Percentiles rank a stretch among this genome's conserved stretches.
phyloP scores from a whole-genome alignment of 2,329 filamentous ascomycete genomes.

The Aspergillus cejpii region DNA sequence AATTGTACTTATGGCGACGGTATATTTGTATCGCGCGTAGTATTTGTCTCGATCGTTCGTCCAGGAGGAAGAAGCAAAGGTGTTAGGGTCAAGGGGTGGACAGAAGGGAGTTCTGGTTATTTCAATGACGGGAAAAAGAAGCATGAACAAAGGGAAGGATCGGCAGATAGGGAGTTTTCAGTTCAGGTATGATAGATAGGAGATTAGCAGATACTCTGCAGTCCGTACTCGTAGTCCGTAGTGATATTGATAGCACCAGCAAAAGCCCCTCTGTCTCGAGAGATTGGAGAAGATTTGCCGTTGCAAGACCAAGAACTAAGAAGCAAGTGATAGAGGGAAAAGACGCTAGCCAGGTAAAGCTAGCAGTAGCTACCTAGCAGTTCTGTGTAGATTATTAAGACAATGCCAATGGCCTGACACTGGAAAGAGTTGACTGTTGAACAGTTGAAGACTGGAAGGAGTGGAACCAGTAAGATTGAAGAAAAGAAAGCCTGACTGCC shows the following conservation, averaged over 20 bases:
- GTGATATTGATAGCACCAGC: slow-evolving; percentile 14
- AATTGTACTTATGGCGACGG: slow-evolving; percentile 4
- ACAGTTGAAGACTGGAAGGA: not conserved
- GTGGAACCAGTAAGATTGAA: slow-evolving; percentile 6
- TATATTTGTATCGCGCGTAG: not conserved
- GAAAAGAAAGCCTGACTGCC: slow-evolving; percentile 5
- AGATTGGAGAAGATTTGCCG: slow-evolving; percentile 18
- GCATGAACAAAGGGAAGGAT: slow-evolving; percentile 11
- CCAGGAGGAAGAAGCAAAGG: not conserved
- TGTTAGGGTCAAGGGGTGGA: not conserved
- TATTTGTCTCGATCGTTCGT: not conserved
- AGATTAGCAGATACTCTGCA: too few species aligned
- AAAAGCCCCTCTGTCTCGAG: slow-evolving; percentile 15
- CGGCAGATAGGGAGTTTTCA: slow-evolving; percentile 5
- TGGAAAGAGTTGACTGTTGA: slow-evolving; percentile 8
- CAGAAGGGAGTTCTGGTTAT: not conserved
- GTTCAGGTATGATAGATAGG: slow-evolving; percentile 8
- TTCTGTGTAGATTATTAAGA: too few species aligned
- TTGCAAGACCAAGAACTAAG: slow-evolving; percentile 17
- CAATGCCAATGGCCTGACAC: slow-evolving; percentile 26
- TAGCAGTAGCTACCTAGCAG: slow-evolving; percentile 22
- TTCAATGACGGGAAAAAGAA: not conserved
- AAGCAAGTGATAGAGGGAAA: slow-evolving; percentile 13
- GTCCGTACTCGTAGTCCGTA: too few species aligned
- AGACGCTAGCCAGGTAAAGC: too few species aligned